Base-by-base conservation (phyloP, 805 yeast genomes). In the Monosporozyma servazzii region DNA sequence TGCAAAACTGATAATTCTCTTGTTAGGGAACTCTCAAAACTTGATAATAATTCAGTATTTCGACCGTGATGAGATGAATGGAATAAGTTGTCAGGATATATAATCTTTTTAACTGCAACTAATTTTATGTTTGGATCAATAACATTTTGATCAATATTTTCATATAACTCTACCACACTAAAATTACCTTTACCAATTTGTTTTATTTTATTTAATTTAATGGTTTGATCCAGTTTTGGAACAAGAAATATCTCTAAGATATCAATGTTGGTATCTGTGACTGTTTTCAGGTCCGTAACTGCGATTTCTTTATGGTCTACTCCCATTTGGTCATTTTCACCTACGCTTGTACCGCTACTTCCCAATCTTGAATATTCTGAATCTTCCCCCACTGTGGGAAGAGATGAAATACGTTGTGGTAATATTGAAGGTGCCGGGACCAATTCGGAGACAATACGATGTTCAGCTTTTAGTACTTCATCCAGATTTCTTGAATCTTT, bases 101-200 rank as follows among this genome's bases (percentile, higher is more conserved):
- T 68, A 5, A 81, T 74, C 44, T 86, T 77, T 64, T 91, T 91
- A 37, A 91, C 76, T 0, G 97, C 97, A 3, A 82, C 83, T 25
- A 62, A 51, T 4, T 53, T 49, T 18, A 55, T 30, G 1, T 52
- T 43, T 5, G 23, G 18, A 13, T 17, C n/a, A 3, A 1, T 5
- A n/a, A 6, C 47, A 49, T 21, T 57, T 54, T 20, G 11, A 13
- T 63, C 65, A 0, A 64, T 46, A 2, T 68, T 58, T 40, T 65
- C 65, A 5, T 78, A 84, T 15, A 78, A 59, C 17, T 78, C 73
- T 10, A 86, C 93, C 7, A 73, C 75, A 63, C 88, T 82, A 64
- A 85, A 86, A 29, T 81, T 77, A 0, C 95, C 95, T 20, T 71
- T 58, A 0, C 95, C 95, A 4, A 86, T 71, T 43, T 75, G 71